Evolutionary conservation across 2,329 filamentous ascomycete genomes (phyloP), one percentile per base, ranked within the genome.

Genomic region (Penicillium sp.): DNA sequence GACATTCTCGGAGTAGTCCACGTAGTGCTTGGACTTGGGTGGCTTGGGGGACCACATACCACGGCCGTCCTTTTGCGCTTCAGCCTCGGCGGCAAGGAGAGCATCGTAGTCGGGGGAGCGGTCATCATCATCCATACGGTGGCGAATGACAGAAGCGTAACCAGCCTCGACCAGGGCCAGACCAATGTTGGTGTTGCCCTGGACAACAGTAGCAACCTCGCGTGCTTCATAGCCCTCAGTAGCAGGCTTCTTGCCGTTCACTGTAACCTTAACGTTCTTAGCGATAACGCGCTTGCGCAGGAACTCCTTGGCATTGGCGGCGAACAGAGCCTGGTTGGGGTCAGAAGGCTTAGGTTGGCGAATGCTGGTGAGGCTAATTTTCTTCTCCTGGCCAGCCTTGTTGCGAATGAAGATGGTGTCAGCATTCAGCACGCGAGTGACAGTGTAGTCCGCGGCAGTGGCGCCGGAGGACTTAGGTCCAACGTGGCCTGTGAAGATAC

Each of bases 1-100:
- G 7, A 93, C 79, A 59, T 84, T 93, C 75, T 98, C 95, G 5
- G 93, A 97, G 71, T 93, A 92, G 74, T 99, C 95, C 45, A 89
- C 84, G 72, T 90, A 95, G 71, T 89, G 85, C 79, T 89, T 93
- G 21, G 85, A 82, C 73, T 95, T 91, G 54, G 93, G 87, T 37
- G 91, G 81, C 81, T 97, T 99, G 57, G 90, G 84, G 19, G 90
- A 91, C 93, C 93, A 98, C 81, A 99, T 95, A 51, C 95, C 95
- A 80, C 93, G 96, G 77, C 89, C 87, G 66, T 91, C 90, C 61
- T 90, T 87, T 78, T 96, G 93, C 51, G 95, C 93, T 58, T 74
- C 70, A 50, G 77, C 75, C 65, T 80, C 77, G 10, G 77, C 76
- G 14, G 75, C 71, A 35, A 80, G 65, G 29, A 81, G 66, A 39